Percentiles rank a stretch among this genome's conserved stretches.
Conservation (phyloP, 352 stramenopile species). For the Pythium brachiatum region DNA sequence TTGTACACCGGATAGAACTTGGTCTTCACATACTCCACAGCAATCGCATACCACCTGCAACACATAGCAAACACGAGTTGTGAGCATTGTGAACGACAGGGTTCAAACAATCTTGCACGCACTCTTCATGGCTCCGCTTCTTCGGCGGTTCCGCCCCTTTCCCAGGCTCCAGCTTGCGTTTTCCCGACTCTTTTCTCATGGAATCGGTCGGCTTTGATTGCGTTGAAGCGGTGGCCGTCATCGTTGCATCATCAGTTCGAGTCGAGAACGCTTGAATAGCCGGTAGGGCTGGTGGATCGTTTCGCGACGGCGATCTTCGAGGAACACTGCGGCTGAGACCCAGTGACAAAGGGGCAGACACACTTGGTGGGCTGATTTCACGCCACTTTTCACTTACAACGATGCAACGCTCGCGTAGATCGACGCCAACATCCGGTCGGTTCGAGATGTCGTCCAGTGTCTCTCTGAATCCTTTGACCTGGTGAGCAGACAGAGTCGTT, state of each 20-base stretch:
- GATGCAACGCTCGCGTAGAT: constrained; percentile 18
- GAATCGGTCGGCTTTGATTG: not conserved
- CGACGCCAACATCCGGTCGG: constrained; percentile 8
- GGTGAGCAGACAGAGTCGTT: not conserved
- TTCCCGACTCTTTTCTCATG: constrained; percentile 3
- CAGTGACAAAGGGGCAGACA: not conserved
- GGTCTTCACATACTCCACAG: constrained; percentile 75
- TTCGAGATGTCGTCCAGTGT: constrained; percentile 13
- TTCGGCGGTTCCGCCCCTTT: not conserved
- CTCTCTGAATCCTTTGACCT: constrained; percentile 17
- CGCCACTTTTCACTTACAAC: constrained; percentile 24
- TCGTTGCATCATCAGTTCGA: not conserved
- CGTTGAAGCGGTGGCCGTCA: not conserved
- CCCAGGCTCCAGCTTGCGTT: not conserved
- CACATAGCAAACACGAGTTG: constrained; percentile 8
- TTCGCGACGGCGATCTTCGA: not conserved
- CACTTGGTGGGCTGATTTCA: constrained; percentile 14
- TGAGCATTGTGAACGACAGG: not conserved
- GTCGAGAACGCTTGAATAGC: constrained; percentile 14
- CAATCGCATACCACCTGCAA: constrained; percentile 42
- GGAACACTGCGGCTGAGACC: not conserved
- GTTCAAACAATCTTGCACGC: not conserved
- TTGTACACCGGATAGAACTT: constrained; percentile 85
- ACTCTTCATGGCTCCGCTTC: not conserved
- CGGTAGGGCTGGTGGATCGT: not conserved